A percentile compares a stretch with the other conserved stretches of the same genome.
Conservation (phyloP, 2,329 filamentous ascomycete species). For the Madurella mycetomatis region DNA sequence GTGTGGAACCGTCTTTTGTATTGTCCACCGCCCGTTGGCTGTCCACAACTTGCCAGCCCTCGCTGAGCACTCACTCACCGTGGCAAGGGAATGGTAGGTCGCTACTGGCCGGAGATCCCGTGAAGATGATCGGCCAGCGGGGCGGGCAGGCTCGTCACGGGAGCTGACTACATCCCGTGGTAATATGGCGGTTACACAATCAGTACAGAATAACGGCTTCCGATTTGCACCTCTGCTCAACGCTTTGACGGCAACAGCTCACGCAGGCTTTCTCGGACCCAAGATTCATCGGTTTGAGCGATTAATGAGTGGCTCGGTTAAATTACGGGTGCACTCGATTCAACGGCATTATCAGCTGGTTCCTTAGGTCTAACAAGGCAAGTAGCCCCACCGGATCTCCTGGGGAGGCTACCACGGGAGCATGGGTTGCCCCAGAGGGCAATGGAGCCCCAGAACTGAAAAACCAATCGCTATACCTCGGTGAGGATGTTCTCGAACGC, state of each 20-base stretch:
- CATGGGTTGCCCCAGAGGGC: no score
- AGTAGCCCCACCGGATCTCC: not conserved
- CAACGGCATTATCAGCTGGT: not conserved
- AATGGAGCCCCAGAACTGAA: not conserved
- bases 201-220: not conserved
- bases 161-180: not conserved
- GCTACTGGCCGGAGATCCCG: not conserved
- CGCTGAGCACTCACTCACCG: not conserved
- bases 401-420: not conserved
- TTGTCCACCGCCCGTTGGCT: not conserved
- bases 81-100: not conserved
- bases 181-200: not conserved
- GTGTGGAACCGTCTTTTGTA: no score
- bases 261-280: not conserved
- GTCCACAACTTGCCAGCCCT: not conserved
- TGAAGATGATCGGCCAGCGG: not conserved
- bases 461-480: not conserved
- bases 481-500: not conserved
- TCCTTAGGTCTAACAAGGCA: not conserved
- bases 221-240: not conserved
- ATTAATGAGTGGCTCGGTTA: not conserved
- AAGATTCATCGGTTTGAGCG: not conserved
- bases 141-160: not conserved
- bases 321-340: not conserved
- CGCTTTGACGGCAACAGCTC: not conserved